phyloP scores from a whole-genome alignment of 257 asterid genomes.

The Capsicum baccatum region DNA sequence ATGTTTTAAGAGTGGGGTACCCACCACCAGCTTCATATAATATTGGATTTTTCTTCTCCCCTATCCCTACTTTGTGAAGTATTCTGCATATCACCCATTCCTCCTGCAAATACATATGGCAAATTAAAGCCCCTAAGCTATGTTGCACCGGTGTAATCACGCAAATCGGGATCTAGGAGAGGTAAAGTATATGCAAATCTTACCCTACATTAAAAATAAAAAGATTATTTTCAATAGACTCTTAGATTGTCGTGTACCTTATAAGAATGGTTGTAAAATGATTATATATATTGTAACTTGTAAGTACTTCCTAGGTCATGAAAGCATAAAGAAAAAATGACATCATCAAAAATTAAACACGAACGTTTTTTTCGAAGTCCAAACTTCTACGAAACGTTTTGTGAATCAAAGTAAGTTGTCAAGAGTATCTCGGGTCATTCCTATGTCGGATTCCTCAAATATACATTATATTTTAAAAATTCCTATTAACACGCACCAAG shows the following conservation, averaged over 20 bases:
- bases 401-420: not conserved
- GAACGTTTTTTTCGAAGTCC: not conserved
- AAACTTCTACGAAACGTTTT: not conserved
- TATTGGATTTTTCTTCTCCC: conserved; percentile 26
- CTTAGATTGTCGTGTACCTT: too few relatives aligned
- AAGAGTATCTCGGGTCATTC: too few relatives aligned
- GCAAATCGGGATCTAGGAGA: too few relatives aligned
- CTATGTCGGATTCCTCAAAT: not conserved
- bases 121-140: not conserved
- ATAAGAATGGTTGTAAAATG: too few relatives aligned
- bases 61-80: conserved; percentile 11
- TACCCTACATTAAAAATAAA: too few relatives aligned
- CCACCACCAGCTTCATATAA: too few relatives aligned
- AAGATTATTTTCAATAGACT: too few relatives aligned
- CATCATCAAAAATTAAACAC: not conserved
- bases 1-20: conserved; percentile 23
- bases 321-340: not conserved
- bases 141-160: too few relatives aligned
- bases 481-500: not conserved
- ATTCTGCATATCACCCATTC: conserved; percentile 36
- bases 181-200: too few relatives aligned
- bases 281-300: too few relatives aligned
- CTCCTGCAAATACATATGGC: not conserved
- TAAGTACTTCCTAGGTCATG: too few relatives aligned
- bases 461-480: not conserved